Conservation (phyloP, 768 basidiomycete genomes). For the Suillus weaverae region DNA sequence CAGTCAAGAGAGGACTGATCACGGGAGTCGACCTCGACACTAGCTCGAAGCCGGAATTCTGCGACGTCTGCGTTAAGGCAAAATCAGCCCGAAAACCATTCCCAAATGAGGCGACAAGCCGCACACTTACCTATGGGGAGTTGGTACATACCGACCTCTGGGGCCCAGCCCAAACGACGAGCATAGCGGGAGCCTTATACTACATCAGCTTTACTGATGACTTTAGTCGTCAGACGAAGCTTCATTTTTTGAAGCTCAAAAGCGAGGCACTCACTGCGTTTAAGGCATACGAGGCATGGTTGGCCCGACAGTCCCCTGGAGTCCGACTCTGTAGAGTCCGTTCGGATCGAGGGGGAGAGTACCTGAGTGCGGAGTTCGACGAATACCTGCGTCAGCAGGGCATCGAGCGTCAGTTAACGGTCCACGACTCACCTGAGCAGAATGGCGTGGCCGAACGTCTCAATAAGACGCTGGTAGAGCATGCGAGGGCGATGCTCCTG, state of each 20-base stretch:
- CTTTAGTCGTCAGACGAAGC: conserved; percentile 20
- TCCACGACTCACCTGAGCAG: conserved; percentile 32
- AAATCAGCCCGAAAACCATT: conserved; percentile 26
- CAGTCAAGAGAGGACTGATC: conserved; percentile 15
- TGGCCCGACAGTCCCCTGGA: neutral
- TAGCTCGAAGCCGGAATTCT: conserved; percentile 11
- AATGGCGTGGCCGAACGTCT: conserved; percentile 33
- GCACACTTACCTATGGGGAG: neutral
- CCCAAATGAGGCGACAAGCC: conserved; percentile 12
- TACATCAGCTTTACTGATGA: conserved; percentile 39
- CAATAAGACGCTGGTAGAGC: conserved; percentile 29
- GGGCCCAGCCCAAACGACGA: neutral
- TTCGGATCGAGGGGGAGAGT: conserved; percentile 32
- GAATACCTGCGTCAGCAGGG: conserved; percentile 20
- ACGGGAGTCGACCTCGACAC: conserved; percentile 17
- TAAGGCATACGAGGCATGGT: conserved; percentile 21
- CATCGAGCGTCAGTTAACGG: conserved; percentile 32
- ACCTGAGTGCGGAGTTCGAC: conserved; percentile 22
- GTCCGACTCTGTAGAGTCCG: neutral
- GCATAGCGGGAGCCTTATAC: conserved; percentile 29
- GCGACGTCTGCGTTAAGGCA: conserved; percentile 26
- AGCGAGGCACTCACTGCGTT: conserved; percentile 29
- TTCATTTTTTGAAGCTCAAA: conserved; percentile 31
- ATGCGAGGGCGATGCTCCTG: conserved; percentile 21
- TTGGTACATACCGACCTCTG: conserved; percentile 8